phyloP scores from a whole-genome alignment of 163 green algal species.

The Chlamydomonas reinhardtii region DNA sequence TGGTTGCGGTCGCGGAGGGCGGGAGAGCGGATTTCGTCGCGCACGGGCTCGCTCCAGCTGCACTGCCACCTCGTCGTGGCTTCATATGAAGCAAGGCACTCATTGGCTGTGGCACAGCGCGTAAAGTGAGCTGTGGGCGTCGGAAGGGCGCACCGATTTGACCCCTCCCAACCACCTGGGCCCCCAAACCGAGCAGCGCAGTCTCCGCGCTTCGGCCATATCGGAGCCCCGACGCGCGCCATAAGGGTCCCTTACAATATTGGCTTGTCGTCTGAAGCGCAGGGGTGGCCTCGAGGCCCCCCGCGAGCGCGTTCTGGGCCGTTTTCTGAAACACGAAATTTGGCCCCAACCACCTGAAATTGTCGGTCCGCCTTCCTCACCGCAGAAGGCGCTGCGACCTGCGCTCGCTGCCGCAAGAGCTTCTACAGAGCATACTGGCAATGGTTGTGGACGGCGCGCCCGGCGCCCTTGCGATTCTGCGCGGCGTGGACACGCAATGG shows the following conservation, averaged over 20 bases:
- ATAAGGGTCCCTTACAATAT: not conserved
- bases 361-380: not conserved
- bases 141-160: not conserved
- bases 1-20: conserved; percentile 24
- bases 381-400: conserved; percentile 10
- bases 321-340: not conserved
- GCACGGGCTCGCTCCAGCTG: not conserved
- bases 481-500: conserved; percentile 26
- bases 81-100: not conserved
- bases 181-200: not conserved
- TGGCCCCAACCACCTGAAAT: not conserved
- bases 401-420: conserved; percentile 1
- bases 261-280: not conserved
- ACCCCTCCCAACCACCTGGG: not conserved
- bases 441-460: not conserved
- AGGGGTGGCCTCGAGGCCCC: too few species aligned
- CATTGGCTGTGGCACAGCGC: not conserved
- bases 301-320: not conserved
- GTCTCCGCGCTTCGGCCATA: not conserved
- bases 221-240: too few species aligned
- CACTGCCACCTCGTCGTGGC: too few species aligned
- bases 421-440: not conserved
- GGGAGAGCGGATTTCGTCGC: not conserved
- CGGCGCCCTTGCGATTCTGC: not conserved
- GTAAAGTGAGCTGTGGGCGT: not conserved